Conservation (phyloP, 495 filamentous ascomycete genomes). For the Annulohypoxylon bovei region DNA sequence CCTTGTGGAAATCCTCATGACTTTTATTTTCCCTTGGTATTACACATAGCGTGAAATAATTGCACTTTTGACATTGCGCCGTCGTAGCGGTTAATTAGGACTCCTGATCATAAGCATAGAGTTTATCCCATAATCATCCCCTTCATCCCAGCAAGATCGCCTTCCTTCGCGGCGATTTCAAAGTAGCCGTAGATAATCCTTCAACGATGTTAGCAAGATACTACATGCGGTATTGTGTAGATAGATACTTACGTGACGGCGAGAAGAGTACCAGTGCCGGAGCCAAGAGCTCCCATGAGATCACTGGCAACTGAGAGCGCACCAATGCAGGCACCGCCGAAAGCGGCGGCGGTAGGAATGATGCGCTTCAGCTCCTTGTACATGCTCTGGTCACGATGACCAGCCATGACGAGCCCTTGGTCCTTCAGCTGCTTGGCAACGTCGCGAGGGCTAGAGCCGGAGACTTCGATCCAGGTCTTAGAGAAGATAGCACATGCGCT, state of each 20-base stretch:
- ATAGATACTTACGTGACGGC: conserved; percentile 92
- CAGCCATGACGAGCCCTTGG: conserved; percentile 98
- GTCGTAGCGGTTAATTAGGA: conserved; percentile 25
- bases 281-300: conserved; percentile 94
- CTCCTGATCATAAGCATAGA: conserved; percentile 13
- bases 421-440: conserved; percentile 99
- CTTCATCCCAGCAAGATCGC: conserved; percentile 90
- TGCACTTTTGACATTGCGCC: conserved; percentile 40
- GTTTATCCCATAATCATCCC: conserved; percentile 78
- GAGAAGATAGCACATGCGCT: conserved; percentile 97
- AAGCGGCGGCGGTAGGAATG: conserved; percentile 97
- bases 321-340: conserved; percentile 99
- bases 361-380: conserved; percentile 99
- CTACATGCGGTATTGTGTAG: background rate
- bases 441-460: conserved; percentile 94
- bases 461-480: conserved; percentile 99
- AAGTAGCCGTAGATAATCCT: conserved; percentile 99
- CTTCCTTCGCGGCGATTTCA: conserved; percentile 98
- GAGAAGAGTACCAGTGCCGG: conserved; percentile 95
- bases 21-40: conserved; percentile 44
- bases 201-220: conserved; percentile 32
- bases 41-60: conserved; percentile 44
- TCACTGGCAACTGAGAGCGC: conserved; percentile 95
- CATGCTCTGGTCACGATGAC: conserved; percentile 99
- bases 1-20: conserved; percentile 45